Evolutionary conservation across 495 filamentous ascomycete species (phyloP).

Genomic region (Lineolata rhizophorae): DNA sequence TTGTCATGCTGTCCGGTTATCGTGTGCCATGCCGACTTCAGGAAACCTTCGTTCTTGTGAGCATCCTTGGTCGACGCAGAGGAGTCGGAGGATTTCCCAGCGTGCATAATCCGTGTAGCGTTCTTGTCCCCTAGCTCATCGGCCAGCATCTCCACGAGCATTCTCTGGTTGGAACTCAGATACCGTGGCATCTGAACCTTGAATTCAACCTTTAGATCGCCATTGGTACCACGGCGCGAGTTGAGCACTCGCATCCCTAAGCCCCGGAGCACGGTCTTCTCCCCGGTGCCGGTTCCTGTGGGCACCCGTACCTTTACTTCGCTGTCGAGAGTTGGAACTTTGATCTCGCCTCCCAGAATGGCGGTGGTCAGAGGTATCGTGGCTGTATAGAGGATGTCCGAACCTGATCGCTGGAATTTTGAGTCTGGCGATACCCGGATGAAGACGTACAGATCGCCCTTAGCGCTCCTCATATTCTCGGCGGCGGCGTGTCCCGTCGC

Average conservation of each 20-base stretch:
- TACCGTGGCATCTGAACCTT: conserved; percentile 90
- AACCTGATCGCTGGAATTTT: conserved; percentile 65
- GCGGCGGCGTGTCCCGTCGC: conserved; percentile 39
- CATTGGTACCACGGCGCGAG: conserved; percentile 28
- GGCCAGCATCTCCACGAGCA: conserved; percentile 80
- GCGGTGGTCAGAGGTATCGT: conserved; percentile 84
- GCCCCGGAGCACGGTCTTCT: conserved; percentile 63
- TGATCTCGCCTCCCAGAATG: conserved; percentile 72
- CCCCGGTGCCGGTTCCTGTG: conserved; percentile 80
- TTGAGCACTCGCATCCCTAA: conserved; percentile 79
- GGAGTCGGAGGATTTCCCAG: neutral
- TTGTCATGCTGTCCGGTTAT: conserved; percentile 53
- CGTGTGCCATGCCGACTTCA: conserved; percentile 77
- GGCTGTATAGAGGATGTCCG: conserved; percentile 82
- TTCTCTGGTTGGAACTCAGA: conserved; percentile 68
- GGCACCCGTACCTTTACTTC: conserved; percentile 73
- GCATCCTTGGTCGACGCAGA: conserved; percentile 16
- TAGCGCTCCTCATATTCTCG: conserved; percentile 32
- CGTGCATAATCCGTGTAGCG: conserved; percentile 77
- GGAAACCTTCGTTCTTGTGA: conserved; percentile 58
- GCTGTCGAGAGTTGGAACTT: conserved; percentile 71
- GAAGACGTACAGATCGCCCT: conserved; percentile 72
- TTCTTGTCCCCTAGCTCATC: conserved; percentile 84
- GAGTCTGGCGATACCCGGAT: conserved; percentile 66
- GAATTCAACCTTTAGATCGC: conserved; percentile 84